These are phyloP conservation scores for Parmelia sp. DNA, from an alignment of 495 filamentous ascomycete genomes.

Conservation along the genomic window DNA sequence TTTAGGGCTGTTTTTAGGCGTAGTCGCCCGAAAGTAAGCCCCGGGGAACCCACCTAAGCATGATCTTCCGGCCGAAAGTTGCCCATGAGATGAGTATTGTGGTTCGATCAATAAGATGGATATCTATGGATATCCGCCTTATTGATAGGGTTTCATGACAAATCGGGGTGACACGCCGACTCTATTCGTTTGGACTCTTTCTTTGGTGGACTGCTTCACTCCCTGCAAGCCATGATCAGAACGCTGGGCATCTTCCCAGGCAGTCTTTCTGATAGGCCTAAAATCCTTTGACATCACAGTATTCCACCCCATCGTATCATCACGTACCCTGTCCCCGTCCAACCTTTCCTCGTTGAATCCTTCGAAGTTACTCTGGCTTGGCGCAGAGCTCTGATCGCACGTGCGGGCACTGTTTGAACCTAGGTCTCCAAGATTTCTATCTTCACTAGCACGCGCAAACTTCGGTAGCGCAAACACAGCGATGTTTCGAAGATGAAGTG, in stretches of 20 bases:
- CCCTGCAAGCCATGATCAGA: background rate
- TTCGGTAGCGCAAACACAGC: slow-evolving; percentile 12
- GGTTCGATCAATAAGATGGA: too few relatives aligned
- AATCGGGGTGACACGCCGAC: too few relatives aligned
- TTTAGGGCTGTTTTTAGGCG: too few relatives aligned
- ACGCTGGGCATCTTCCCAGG: background rate
- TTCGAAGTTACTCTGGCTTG: background rate
- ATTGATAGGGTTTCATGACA: too few relatives aligned
- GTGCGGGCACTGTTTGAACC: background rate
- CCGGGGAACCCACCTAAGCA: too few relatives aligned
- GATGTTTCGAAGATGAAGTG: slow-evolving; percentile 3
- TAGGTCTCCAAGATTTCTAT: background rate
- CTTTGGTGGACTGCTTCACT: background rate
- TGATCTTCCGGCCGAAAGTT: too few relatives aligned
- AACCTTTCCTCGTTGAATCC: background rate
- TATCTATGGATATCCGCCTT: too few relatives aligned
- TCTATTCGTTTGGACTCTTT: background rate
- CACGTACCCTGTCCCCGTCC: background rate
- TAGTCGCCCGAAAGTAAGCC: too few relatives aligned
- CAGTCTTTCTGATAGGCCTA: background rate
- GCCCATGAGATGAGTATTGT: too few relatives aligned
- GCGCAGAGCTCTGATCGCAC: background rate
- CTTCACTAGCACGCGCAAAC: background rate
- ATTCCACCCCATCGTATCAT: background rate
- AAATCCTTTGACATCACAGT: background rate